Percentiles rank a stretch among this genome's conserved stretches.
Conservation (phyloP, 495 filamentous ascomycete species). For the Paragyromitra xinjiangensis region DNA sequence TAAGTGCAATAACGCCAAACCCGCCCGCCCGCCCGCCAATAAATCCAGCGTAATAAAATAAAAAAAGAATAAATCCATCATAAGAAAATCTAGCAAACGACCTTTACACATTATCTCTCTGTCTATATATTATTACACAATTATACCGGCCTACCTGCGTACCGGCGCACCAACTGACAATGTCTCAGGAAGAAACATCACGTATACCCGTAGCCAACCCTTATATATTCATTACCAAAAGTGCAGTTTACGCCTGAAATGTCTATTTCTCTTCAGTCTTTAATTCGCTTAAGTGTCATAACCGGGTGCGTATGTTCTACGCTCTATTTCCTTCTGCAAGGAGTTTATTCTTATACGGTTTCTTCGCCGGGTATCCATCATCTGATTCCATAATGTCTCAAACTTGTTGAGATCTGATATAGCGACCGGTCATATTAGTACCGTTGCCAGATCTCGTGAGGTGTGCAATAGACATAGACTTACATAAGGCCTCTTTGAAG, state of each 20-base stretch:
- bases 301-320: slow-evolving; percentile 19
- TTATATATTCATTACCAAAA: not conserved
- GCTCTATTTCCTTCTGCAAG: slow-evolving; percentile 18
- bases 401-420: slow-evolving; percentile 37
- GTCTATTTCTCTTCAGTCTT: not conserved
- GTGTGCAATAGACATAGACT: not conserved
- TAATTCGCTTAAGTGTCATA: not conserved
- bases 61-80: not conserved
- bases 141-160: not conserved
- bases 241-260: no score
- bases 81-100: not conserved
- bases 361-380: slow-evolving; percentile 29
- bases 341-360: not conserved
- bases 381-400: slow-evolving; percentile 38
- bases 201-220: not conserved
- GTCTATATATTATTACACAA: not conserved
- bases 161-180: not conserved
- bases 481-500: slow-evolving; percentile 30
- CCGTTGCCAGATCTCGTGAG: not conserved
- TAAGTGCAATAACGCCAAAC: not conserved
- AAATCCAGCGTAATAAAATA: not conserved
- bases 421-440: not conserved
- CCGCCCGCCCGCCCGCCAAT: not conserved
- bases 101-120: not conserved
- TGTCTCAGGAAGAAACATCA: not conserved